phyloP scores from a whole-genome alignment of 2,329 filamentous ascomycete genomes.

The Ophioceras dolichostomum region DNA sequence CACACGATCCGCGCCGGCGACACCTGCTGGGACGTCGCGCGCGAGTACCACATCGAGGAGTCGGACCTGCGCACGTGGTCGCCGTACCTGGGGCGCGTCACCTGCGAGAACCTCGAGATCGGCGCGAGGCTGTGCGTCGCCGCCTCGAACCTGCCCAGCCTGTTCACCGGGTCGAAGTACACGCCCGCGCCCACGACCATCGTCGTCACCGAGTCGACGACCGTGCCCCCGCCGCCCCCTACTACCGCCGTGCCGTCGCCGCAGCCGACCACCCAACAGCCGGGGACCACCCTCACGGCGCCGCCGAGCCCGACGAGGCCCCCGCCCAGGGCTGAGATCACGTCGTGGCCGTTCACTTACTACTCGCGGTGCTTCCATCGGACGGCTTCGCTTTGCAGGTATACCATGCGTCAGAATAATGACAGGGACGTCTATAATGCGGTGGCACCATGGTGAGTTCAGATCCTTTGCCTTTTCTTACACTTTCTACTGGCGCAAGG shows the following conservation, averaged over 20 bases:
- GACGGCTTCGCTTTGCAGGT: not conserved
- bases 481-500: not conserved
- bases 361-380: not conserved
- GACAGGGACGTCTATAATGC: not conserved
- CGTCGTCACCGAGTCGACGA: too few species aligned
- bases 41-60: not conserved
- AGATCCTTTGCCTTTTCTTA: not conserved
- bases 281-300: not conserved
- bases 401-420: not conserved
- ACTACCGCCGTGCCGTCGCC: not conserved
- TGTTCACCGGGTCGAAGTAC: not conserved
- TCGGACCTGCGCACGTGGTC: not conserved
- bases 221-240: not conserved
- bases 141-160: not conserved
- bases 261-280: not conserved
- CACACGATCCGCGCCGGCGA: not conserved
- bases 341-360: not conserved
- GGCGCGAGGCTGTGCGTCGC: not conserved
- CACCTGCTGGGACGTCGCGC: not conserved
- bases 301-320: not conserved
- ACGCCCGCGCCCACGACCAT: not conserved
- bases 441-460: not conserved
- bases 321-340: not conserved
- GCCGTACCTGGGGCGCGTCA: not conserved
- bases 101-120: not conserved